Base-by-base conservation (phyloP, 2,329 filamentous ascomycete genomes). In the Fusarium tupiense region DNA sequence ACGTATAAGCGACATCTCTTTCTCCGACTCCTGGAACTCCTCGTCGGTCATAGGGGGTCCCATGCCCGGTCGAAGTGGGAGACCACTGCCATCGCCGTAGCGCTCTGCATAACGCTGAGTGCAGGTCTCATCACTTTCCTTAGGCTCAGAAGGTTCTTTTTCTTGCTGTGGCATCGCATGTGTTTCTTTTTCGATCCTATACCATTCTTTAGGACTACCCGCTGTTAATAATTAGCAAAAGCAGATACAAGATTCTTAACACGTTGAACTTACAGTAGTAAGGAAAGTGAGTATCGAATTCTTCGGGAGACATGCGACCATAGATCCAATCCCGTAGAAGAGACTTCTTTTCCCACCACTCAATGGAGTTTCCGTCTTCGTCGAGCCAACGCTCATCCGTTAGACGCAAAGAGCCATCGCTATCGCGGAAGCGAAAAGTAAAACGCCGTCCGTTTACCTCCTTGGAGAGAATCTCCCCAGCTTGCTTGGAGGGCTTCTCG, bases 221-320 rank as follows among this genome's bases (percentile, higher is more conserved):
- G 3, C 44, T 46, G 5, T 14, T 9, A 1, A 24, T 20, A 26
- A 26, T 46, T 10, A 46, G 43, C 17, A 46, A 46, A 0, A 14
- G 1, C 1, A 46, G 43, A 2, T 0, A 14, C 24, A 3, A 46
- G 24, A 20, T 46, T 20, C 13, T 31, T 6, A 1, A 49, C 20
- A 3, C 9, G 4, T 22, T 17, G 26, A 49, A 8, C 46, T 22
- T 29, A 49, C 46, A 4, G 26, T 49, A 49, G 11, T 31, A 1
- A 31, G 46, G 26, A n/a, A 49, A 49, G 4, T 3, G 46, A 9
- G 26, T 20, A 49, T 49, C 20, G 7, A 49, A 49, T 31, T 31
- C 46, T 49, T n/a, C 46, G 20, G 26, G 20, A 17, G 46, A n/a
- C 46, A 31, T 31, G 20, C 46, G 26, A 31, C 46, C 46, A 31